Conservation (phyloP, 2,329 filamentous ascomycete genomes). For the Fusarium nodosum region DNA sequence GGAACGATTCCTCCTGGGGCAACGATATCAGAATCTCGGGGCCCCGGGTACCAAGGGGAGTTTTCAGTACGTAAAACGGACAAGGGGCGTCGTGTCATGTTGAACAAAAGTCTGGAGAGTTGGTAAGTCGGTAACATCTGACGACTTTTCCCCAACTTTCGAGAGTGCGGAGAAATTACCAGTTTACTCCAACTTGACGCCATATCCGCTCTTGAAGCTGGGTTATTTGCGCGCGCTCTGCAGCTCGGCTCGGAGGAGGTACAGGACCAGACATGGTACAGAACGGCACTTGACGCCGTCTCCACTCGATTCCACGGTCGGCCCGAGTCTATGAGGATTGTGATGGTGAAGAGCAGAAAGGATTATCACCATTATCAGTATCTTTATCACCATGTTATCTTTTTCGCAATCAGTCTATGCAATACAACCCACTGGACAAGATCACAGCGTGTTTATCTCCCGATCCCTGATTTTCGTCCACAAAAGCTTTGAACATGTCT, state of each 20-base stretch:
- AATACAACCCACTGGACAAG: not conserved
- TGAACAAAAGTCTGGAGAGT: conserved; percentile 9
- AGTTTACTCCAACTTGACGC: conserved; percentile 34
- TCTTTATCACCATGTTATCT: conserved; percentile 4
- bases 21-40: conserved; percentile 28
- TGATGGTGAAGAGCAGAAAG: conserved; percentile 2
- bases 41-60: conserved; percentile 26
- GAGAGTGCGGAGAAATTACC: conserved; percentile 22
- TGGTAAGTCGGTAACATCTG: conserved; percentile 2
- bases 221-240: conserved; percentile 2
- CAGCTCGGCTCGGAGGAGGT: conserved; percentile 15
- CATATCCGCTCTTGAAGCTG: conserved; percentile 25
- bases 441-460: conserved; percentile 14
- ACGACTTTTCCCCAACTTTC: conserved; percentile 24
- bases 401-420: not conserved
- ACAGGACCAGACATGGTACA: conserved; percentile 9
- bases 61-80: conserved; percentile 27
- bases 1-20: not conserved
- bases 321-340: conserved; percentile 22
- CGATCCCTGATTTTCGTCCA: conserved; percentile 10
- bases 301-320: conserved; percentile 27
- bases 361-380: conserved; percentile 8
- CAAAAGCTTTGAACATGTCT: conserved; percentile 24
- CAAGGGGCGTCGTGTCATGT: conserved; percentile 16
- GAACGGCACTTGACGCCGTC: conserved; percentile 28